These are phyloP conservation scores for Lasiosphaeris hirsuta DNA, from an alignment of 495 filamentous ascomycete species.

Conservation along the genomic window DNA sequence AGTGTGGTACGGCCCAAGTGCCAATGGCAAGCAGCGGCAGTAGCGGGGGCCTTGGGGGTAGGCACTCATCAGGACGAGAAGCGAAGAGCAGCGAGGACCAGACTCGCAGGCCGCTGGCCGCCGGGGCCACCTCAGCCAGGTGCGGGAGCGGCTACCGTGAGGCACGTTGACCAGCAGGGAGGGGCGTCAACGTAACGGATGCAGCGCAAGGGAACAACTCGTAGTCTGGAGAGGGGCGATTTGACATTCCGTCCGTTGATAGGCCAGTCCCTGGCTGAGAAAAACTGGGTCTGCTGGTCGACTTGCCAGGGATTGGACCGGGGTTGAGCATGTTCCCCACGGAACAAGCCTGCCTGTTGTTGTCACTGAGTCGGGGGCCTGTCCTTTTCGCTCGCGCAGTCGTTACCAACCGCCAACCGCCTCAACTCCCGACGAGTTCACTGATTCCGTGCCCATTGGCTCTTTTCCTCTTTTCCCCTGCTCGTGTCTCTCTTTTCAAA, in stretches of 20 bases:
- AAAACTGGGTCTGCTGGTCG: constrained; percentile 6
- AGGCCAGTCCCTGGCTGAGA: constrained; percentile 16
- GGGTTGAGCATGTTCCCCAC: constrained; percentile 11
- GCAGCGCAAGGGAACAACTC: constrained; percentile 3
- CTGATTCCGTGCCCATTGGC: too few relatives aligned
- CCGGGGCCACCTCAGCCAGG: constrained; percentile 6
- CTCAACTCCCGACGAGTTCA: too few relatives aligned
- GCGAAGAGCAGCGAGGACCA: constrained; percentile 6
- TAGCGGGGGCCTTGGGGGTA: constrained; percentile 19
- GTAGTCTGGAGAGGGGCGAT: constrained; percentile 5
- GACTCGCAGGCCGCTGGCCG: neutral
- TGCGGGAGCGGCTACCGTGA: constrained; percentile 16
- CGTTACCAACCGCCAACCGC: neutral
- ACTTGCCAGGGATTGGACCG: constrained; percentile 7
- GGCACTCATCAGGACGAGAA: constrained; percentile 12
- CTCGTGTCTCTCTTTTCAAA: too few relatives aligned
- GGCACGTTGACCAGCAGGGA: neutral
- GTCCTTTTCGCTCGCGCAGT: neutral
- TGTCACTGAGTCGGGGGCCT: constrained; percentile 11
- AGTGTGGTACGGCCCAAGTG: constrained; percentile 15
- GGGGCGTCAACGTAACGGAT: constrained; percentile 7
- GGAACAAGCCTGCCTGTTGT: constrained; percentile 5
- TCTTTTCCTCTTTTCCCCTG: too few relatives aligned
- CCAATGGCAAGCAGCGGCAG: constrained; percentile 24
- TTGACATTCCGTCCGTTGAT: constrained; percentile 3